Evolutionary conservation across 257 asterid genomes (phyloP).

Genomic region (Solanum virginianum): DNA sequence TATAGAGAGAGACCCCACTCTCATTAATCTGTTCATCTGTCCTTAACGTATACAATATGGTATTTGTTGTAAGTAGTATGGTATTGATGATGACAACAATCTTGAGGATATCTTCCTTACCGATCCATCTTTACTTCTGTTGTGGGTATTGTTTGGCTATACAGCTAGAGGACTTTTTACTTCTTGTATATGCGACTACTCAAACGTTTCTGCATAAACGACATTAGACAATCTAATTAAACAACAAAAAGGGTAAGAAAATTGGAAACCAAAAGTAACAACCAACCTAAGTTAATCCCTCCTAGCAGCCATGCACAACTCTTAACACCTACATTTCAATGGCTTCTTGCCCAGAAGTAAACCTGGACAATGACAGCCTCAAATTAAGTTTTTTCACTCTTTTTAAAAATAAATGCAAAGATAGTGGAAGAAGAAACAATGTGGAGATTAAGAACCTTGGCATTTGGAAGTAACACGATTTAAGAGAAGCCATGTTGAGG

Average conservation of each 20-base stretch:
- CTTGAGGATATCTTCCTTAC: constrained; percentile 45
- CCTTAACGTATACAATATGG: constrained; percentile 63
- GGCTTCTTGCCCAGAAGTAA: constrained; percentile 61
- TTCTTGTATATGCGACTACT: constrained; percentile 21
- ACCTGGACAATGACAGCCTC: constrained; percentile 21
- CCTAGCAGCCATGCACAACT: constrained; percentile 43
- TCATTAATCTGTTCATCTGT: constrained; percentile 65
- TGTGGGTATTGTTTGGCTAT: constrained; percentile 30
- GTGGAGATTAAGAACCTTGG: constrained; percentile 1
- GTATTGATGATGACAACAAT: constrained; percentile 65
- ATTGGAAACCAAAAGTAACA: background rate
- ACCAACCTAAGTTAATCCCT: constrained; percentile 37
- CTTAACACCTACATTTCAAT: constrained; percentile 68
- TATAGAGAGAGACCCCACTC: constrained; percentile 48
- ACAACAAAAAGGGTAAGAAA: background rate
- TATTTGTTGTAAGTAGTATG: constrained; percentile 49
- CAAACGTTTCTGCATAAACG: constrained; percentile 52
- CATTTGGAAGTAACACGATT: constrained; percentile 7
- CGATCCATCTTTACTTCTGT: constrained; percentile 37
- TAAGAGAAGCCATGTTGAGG: constrained; percentile 11
- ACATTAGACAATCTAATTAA: constrained; percentile 1
- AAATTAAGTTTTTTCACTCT: background rate
- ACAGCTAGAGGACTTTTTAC: constrained; percentile 2
- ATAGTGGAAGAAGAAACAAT: background rate
- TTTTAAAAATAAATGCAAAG: background rate